Evolutionary conservation across 176 grass and related monocot species (phyloP), one percentile per base, ranked within the genome.

Genomic region (Oryza glaberrima): DNA sequence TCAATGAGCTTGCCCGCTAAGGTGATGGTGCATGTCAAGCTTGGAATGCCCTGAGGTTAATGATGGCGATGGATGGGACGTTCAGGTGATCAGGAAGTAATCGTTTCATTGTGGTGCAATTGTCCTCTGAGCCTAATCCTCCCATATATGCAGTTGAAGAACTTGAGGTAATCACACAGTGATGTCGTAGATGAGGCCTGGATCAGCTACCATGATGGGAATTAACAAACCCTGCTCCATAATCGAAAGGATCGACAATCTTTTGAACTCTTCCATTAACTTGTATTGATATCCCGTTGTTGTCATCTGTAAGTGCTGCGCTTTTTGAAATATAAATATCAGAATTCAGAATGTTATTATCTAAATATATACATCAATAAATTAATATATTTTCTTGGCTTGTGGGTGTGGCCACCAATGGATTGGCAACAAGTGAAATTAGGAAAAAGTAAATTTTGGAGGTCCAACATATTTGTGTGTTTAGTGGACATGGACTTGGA

Each of bases 171-270:
- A 35, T 93, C 85, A 2, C 40, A 85, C 61, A 17, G 80, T n/a
- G 14, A 93, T 86, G 82, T 93, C 88, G 3, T 93, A 93, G 0
- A 93, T 65, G 0, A 93, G 73, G 13, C 91, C 91, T 0, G 88
- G 91, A 88, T 93, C 85, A 20, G 40, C 44, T 11, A 85, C 88
- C 30, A 30, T 30, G 30, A 30, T 3, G 2, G 30, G 30, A 30
- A 3, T 30, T 30, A 30, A 30, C 30, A 30, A 30, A 30, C 30
- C 2, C 30, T 30, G 2, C 30, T 30, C 30, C 30, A 30, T 30
- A 30, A 30, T 30, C 30, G 30, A 30, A 3, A 30, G 30, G 30
- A 30, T 30, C 30, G 30, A 3, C 2, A 30, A 30, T 30, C 30
- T 30, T 30, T 30, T 30, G 30, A 30, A 30, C 30, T 30, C 30